Conservation (phyloP, 2,329 filamentous ascomycete genomes). For the Colletotrichum cordylinicola region DNA sequence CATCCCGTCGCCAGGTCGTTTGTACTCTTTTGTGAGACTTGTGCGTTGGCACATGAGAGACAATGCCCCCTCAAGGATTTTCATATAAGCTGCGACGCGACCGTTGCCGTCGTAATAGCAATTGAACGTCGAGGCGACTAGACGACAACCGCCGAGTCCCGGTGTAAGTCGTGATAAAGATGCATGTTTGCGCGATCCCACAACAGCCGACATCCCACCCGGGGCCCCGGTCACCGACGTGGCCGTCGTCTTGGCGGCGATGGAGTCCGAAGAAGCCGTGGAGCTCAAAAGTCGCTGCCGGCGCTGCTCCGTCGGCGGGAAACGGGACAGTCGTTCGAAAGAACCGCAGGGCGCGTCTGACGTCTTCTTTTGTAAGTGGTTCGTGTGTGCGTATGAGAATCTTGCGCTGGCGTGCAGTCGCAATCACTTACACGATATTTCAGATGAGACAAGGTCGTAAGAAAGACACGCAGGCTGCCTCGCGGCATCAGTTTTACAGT, state of each 20-base stretch:
- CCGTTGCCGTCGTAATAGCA: no score
- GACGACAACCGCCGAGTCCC: neutral
- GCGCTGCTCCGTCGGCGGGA: neutral
- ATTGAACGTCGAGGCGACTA: neutral
- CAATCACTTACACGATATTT: neutral
- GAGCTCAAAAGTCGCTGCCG: neutral
- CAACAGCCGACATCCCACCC: neutral
- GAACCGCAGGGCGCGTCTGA: neutral
- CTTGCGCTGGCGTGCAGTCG: neutral
- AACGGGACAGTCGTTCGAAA: neutral
- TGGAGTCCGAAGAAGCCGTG: neutral
- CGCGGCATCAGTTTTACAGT: neutral
- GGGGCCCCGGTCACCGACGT: neutral
- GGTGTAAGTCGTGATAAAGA: neutral
- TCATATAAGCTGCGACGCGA: neutral
- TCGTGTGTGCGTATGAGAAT: neutral
- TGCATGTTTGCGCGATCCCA: constrained; percentile 16
- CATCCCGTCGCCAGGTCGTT: neutral
- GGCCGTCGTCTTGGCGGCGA: neutral
- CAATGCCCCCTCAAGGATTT: neutral
- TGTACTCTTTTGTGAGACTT: neutral
- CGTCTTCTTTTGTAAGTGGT: neutral
- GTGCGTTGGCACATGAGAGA: neutral
- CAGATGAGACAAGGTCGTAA: neutral
- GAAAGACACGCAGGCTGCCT: neutral